phyloP scores from a whole-genome alignment of 208 protist species.

The Trypanosoma congolense region DNA sequence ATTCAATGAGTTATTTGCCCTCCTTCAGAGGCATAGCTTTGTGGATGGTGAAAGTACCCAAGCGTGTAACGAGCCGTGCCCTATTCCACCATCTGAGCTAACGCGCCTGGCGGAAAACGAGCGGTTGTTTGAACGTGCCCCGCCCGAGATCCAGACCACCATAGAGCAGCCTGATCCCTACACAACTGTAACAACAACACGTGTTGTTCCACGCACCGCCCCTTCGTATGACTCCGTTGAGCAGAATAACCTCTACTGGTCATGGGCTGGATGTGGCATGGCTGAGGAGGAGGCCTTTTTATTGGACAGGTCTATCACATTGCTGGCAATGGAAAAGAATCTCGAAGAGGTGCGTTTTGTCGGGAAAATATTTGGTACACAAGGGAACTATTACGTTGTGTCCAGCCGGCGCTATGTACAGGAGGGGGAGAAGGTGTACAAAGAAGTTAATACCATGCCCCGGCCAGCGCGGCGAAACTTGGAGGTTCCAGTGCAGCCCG shows the following conservation, averaged over 20 bases:
- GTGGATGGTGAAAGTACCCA: constrained; percentile 64
- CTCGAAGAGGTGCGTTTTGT: constrained; percentile 86
- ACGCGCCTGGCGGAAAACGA: constrained; percentile 65
- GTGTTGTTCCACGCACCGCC: constrained; percentile 69
- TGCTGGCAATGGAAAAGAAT: constrained; percentile 83
- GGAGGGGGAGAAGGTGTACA: constrained; percentile 70
- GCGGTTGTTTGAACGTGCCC: constrained; percentile 66
- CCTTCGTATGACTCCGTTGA: constrained; percentile 66
- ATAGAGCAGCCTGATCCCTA: constrained; percentile 89
- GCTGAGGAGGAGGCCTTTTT: constrained; percentile 82
- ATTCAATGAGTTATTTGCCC: constrained; percentile 70
- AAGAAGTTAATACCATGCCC: constrained; percentile 87
- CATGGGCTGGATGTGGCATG: constrained; percentile 66
- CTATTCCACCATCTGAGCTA: constrained; percentile 60
- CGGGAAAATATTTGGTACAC: constrained; percentile 87
- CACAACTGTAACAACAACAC: constrained; percentile 88
- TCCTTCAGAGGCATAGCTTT: constrained; percentile 82
- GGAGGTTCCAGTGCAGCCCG: constrained; percentile 71
- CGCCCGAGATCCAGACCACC: constrained; percentile 72
- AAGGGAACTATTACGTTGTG: constrained; percentile 80
- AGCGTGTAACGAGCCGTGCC: constrained; percentile 54
- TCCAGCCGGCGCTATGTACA: constrained; percentile 71
- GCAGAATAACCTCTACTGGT: constrained; percentile 77
- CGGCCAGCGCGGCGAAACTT: constrained; percentile 80
- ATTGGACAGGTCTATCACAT: constrained; percentile 85